phyloP scores from a whole-genome alignment of 257 asterid species.

The Nyctanthes arbortristis region DNA sequence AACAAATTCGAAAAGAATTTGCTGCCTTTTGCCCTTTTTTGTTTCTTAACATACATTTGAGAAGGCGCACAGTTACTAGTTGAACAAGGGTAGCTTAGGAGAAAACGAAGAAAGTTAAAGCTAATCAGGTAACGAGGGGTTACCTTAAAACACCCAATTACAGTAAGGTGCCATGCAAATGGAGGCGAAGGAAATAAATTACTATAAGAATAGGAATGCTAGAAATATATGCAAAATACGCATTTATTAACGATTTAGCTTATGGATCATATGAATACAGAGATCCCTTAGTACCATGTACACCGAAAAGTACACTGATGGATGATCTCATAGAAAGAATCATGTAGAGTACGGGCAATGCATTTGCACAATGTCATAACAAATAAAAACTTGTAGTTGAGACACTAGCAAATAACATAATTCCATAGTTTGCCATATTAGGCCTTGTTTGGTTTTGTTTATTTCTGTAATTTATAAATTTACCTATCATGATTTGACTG shows the following conservation, averaged over 20 bases:
- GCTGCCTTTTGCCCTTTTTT: not conserved
- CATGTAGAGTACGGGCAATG: no score
- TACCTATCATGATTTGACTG: no score
- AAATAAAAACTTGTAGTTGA: conserved; percentile 14
- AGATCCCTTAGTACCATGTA: not conserved
- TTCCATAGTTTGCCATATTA: conserved; percentile 4
- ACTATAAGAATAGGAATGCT: no score
- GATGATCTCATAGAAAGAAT: no score
- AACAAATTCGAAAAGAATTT: not conserved
- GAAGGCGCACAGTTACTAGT: not conserved
- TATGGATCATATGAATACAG: not conserved
- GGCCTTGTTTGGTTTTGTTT: no score
- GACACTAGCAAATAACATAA: conserved; percentile 8
- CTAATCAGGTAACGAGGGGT: not conserved
- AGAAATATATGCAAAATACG: no score
- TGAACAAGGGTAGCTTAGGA: not conserved
- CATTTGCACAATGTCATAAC: conserved; percentile 10
- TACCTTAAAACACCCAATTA: not conserved
- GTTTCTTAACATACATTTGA: no score
- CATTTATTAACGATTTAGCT: no score
- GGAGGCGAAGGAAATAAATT: no score
- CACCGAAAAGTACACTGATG: not conserved
- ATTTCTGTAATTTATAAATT: no score
- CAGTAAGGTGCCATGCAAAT: not conserved
- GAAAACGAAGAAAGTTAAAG: not conserved